Evolutionary conservation across 129 eudicot species (phyloP).

Genomic region (Ambrosia trifida): DNA sequence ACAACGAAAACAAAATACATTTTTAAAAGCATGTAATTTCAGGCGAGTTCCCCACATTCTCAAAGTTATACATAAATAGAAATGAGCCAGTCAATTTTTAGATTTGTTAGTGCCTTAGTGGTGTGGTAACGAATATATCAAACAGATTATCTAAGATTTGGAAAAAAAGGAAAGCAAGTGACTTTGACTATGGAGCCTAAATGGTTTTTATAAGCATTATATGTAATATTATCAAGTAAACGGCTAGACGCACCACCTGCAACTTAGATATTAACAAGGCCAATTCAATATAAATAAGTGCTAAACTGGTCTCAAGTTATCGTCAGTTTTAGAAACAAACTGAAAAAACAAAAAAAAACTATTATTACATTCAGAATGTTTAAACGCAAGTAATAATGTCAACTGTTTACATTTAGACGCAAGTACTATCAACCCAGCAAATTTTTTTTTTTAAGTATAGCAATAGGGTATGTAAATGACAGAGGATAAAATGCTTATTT

Average conservation of each 20-base stretch:
- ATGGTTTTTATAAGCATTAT: background rate
- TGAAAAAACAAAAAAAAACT: no score
- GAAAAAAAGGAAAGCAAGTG: background rate
- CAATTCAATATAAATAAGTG: background rate
- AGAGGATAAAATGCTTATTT: no score
- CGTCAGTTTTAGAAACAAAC: no score
- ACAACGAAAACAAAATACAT: no score
- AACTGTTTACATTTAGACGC: no score
- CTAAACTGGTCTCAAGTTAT: slow-evolving; percentile 3
- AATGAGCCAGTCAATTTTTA: background rate
- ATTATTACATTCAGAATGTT: no score
- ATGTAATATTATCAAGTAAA: background rate
- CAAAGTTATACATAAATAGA: background rate
- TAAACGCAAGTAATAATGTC: no score
- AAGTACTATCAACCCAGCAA: no score
- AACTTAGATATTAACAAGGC: background rate
- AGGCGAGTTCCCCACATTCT: background rate
- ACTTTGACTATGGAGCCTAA: background rate
- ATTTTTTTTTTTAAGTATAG: no score
- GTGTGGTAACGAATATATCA: background rate
- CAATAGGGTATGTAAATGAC: no score
- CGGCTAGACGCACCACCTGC: background rate
- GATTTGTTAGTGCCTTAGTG: background rate
- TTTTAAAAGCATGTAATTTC: background rate
- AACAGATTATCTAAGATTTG: background rate